Conservation (phyloP, 768 basidiomycete species). For the Tricholoma matsutake region DNA sequence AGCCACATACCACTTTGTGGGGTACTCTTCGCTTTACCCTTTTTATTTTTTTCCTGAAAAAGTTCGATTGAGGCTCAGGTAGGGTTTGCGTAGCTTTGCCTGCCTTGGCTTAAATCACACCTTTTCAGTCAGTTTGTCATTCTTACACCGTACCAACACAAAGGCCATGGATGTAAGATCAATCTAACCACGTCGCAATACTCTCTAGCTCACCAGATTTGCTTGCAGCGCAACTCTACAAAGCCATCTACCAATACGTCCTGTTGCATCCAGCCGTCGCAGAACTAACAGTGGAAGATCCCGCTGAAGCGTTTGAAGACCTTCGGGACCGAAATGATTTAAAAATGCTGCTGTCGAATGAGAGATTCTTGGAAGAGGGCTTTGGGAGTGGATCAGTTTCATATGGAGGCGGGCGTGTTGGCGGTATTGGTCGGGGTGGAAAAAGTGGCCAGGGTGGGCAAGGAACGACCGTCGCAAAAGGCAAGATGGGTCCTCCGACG, state of each 20-base stretch:
- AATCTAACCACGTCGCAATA: not conserved
- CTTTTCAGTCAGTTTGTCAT: constrained; percentile 88
- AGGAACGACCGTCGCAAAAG: constrained; percentile 29
- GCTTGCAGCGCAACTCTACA: constrained; percentile 77
- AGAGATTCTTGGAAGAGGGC: constrained; percentile 68
- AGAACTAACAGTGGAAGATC: constrained; percentile 97
- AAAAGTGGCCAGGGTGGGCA: constrained; percentile 35
- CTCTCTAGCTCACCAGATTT: not conserved
- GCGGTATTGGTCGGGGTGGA: constrained; percentile 40
- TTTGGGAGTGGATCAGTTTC: constrained; percentile 47
- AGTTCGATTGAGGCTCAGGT: constrained; percentile 85
- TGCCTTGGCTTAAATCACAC: not conserved
- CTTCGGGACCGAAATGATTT: constrained; percentile 91
- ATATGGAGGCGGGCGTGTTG: constrained; percentile 49
- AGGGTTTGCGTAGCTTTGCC: constrained; percentile 13
- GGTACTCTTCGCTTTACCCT: constrained; percentile 91
- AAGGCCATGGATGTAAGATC: constrained; percentile 84
- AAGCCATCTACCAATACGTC: constrained; percentile 77
- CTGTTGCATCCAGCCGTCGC: constrained; percentile 64
- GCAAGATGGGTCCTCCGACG: constrained; percentile 74
- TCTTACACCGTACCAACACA: constrained; percentile 82
- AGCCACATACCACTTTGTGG: constrained; percentile 84
- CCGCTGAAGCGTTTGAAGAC: constrained; percentile 97
- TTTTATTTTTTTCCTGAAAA: constrained; percentile 96
- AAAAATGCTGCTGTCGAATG: constrained; percentile 62